These are phyloP conservation scores for Mycena metata DNA, from an alignment of 768 basidiomycete species.

Conservation along the genomic window DNA sequence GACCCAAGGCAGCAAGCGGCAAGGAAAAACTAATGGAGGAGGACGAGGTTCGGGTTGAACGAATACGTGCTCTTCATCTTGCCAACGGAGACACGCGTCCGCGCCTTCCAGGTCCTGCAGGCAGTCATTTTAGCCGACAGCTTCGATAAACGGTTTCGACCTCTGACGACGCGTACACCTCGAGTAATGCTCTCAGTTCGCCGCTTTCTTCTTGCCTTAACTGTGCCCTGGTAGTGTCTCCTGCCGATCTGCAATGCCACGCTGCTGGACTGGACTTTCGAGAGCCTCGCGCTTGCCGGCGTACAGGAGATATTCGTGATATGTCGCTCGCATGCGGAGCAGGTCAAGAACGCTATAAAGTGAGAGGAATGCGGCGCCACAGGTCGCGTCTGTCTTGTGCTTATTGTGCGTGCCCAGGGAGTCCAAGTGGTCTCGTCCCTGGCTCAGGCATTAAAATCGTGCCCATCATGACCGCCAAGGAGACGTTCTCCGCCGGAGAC, in stretches of 20 bases:
- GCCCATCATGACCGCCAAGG: constrained; percentile 87
- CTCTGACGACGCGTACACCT: constrained; percentile 89
- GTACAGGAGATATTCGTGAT: constrained; percentile 97
- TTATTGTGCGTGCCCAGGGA: constrained; percentile 58
- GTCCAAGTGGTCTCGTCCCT: constrained; percentile 89
- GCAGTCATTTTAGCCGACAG: constrained; percentile 97
- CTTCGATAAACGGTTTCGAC: constrained; percentile 93
- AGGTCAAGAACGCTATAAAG: constrained; percentile 89
- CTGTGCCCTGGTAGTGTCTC: constrained; percentile 71
- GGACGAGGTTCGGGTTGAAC: constrained; percentile 65
- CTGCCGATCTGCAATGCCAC: constrained; percentile 95
- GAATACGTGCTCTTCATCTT: constrained; percentile 8
- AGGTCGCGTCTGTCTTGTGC: constrained; percentile 23
- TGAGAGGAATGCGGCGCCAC: constrained; percentile 51
- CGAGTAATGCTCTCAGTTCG: constrained; percentile 63
- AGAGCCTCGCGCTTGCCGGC: constrained; percentile 93
- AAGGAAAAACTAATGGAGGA: constrained; percentile 80
- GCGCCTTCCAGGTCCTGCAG: constrained; percentile 67
- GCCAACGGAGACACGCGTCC: constrained; percentile 22
- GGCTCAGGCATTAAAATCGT: constrained; percentile 85
- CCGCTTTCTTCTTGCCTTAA: constrained; percentile 30
- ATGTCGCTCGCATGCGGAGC: constrained; percentile 90
- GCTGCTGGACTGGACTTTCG: constrained; percentile 96
- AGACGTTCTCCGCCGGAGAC: constrained; percentile 90
- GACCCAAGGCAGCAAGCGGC: constrained; percentile 68